Percentiles rank a stretch among this genome's conserved stretches.
These are phyloP conservation scores for Globisporangium paddicum DNA, from an alignment of 352 stramenopile species.

Conservation along the genomic window DNA sequence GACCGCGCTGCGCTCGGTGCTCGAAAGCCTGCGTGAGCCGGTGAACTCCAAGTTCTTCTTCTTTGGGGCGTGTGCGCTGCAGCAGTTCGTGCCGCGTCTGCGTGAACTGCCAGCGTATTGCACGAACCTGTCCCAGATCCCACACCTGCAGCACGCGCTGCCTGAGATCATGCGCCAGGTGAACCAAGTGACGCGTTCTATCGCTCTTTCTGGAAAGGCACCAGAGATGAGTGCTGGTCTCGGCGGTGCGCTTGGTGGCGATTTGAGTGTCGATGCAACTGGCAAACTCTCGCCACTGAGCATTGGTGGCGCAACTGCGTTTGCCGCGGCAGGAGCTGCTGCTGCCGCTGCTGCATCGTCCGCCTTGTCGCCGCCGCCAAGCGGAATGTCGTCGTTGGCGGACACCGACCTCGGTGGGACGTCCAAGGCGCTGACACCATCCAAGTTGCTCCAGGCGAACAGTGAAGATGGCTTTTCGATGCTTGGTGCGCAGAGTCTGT, in stretches of 20 bases:
- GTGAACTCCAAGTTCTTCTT: slow-evolving; percentile 98
- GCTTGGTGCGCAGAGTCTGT: slow-evolving; percentile 21
- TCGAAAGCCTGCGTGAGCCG: slow-evolving; percentile 95
- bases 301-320: slow-evolving; percentile 19
- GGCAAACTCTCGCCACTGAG: slow-evolving; percentile 18
- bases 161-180: slow-evolving; percentile 89
- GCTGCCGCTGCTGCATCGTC: slow-evolving; percentile 4
- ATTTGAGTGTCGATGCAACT: slow-evolving; percentile 11
- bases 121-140: slow-evolving; percentile 97
- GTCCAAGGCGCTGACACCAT: slow-evolving; percentile 13
- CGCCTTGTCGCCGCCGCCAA: slow-evolving; percentile 11
- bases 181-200: slow-evolving; percentile 70
- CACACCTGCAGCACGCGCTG: slow-evolving; percentile 94
- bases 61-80: slow-evolving; percentile 97
- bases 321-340: slow-evolving; percentile 17
- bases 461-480: slow-evolving; percentile 12
- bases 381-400: neutral
- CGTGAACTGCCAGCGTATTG: slow-evolving; percentile 97
- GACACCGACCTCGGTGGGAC: neutral
- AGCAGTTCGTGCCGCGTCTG: slow-evolving; percentile 97
- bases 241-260: neutral
- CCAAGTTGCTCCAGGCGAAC: slow-evolving; percentile 14
- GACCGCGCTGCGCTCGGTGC: slow-evolving; percentile 96
- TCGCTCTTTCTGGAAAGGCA: slow-evolving; percentile 37
- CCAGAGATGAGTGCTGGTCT: slow-evolving; percentile 4